Conservation (phyloP, 352 stramenopile genomes). For the Plasmopara muralis region DNA sequence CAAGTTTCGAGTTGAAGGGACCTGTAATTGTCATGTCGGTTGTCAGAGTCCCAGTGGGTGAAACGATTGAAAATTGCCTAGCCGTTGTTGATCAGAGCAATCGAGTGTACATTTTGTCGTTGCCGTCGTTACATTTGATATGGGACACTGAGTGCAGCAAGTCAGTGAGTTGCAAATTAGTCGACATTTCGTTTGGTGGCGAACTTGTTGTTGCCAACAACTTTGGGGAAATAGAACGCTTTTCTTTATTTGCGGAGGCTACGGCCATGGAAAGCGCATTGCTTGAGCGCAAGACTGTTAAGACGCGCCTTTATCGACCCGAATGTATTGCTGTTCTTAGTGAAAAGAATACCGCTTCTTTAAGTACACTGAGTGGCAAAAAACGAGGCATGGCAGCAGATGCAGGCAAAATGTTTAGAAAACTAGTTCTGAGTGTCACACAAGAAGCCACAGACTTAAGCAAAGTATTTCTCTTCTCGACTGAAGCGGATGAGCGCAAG, state of each 20-base stretch:
- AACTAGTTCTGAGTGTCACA: constrained; percentile 57
- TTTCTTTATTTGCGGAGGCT: constrained; percentile 48
- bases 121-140: constrained; percentile 48
- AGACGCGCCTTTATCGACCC: constrained; percentile 37
- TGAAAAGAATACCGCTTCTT: constrained; percentile 16
- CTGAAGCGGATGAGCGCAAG: constrained; percentile 45
- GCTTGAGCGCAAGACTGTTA: constrained; percentile 45
- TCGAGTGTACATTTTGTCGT: constrained; percentile 52
- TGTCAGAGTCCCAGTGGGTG: constrained; percentile 47
- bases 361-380: constrained; percentile 16
- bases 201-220: constrained; percentile 54
- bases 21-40: constrained; percentile 40
- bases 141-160: constrained; percentile 41
- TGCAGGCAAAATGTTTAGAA: constrained; percentile 63
- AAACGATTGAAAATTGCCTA: constrained; percentile 56
- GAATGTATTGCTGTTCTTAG: constrained; percentile 34
- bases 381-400: constrained; percentile 49
- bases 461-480: constrained; percentile 71
- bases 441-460: constrained; percentile 61
- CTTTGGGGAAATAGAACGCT: constrained; percentile 62
- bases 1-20: constrained; percentile 41
- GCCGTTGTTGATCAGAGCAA: constrained; percentile 62
- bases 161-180: constrained; percentile 39
- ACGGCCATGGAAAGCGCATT: constrained; percentile 51
- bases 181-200: constrained; percentile 37